Evolutionary conservation across 768 basidiomycete genomes (phyloP), one percentile per base, ranked within the genome.

Genomic region (Boletus reticulatus): DNA sequence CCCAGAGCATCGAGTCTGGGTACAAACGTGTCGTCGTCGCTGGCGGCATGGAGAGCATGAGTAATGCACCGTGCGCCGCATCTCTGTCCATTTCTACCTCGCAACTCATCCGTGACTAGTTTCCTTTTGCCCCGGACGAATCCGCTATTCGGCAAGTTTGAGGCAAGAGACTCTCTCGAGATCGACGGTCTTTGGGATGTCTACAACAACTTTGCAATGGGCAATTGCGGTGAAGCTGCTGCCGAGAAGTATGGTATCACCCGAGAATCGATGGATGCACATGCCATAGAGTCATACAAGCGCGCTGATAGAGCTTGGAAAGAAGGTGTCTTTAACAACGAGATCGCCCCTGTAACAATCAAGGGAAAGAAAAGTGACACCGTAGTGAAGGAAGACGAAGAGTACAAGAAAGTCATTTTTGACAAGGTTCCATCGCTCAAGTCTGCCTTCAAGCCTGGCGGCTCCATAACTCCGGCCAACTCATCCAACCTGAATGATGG

Each of bases 41-140:
- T 53, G 97, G 97, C 62, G 97, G 97, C 57, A 97, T 94, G 93
- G 97, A 99, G 78, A 94, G 92, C 77, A 99, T 99, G 97, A 95
- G 92, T 71, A 91, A 98, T 64, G 94, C 94, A 48, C 97, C 97
- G 94, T 98, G 69, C 67, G 96, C 84, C 6, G 48, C 48, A 41
- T 38, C 8, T 52, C 16, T 42, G 24, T 43, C 56, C 7, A 48
- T 36, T 38, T 58, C n/a, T 13, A 34, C 44, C 50, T 53, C 36
- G 7, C 20, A 43, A 37, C 57, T 53, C 31, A 59, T 52, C 24
- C 45, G 2, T 46, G 9, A 17, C 57, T 56, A 91, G 92, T 32
- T 94, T 91, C 83, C 82, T 92, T 31, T 68, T 92, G 45, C 89
- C 91, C 43, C 89, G 92, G 43, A 80, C 84, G 50, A 91, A 88